phyloP scores from a whole-genome alignment of 441 rosid species.

The Theobroma grandiflorum region DNA sequence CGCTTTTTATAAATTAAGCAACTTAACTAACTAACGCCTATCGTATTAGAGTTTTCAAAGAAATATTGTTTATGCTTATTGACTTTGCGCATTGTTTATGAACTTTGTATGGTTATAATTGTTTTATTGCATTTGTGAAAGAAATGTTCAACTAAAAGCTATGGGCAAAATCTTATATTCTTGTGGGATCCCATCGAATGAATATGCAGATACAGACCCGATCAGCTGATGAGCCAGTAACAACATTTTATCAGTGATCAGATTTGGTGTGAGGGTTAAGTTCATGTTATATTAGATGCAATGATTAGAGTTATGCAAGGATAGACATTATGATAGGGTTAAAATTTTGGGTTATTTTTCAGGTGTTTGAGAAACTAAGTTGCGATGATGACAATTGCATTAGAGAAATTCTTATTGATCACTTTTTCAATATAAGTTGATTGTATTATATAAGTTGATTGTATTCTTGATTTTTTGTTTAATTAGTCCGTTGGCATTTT shows the following conservation, averaged over 20 bases:
- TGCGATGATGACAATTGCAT: not conserved
- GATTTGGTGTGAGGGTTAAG: conserved; percentile 58
- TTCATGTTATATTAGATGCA: not conserved
- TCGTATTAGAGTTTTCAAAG: too few relatives aligned
- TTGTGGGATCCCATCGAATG: too few relatives aligned
- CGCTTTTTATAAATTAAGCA: too few relatives aligned
- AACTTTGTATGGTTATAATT: too few relatives aligned
- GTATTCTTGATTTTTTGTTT: not conserved
- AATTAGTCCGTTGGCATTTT: not conserved
- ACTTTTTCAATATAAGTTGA: not conserved
- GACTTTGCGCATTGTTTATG: too few relatives aligned
- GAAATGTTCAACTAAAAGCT: too few relatives aligned
- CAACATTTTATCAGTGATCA: conserved; percentile 60
- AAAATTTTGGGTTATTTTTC: not conserved
- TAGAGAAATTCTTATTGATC: not conserved
- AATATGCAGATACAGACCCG: too few relatives aligned
- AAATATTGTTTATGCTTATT: too few relatives aligned
- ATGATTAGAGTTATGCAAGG: too few relatives aligned
- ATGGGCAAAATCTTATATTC: too few relatives aligned
- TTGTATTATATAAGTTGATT: not conserved
- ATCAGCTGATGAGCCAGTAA: conserved; percentile 74
- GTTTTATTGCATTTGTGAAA: too few relatives aligned
- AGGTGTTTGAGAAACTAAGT: not conserved
- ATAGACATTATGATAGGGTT: not conserved
- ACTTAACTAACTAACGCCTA: too few relatives aligned